Evolutionary conservation across 148 eudicot species (phyloP), one percentile per base, ranked within the genome.

Genomic region (Persicaria maculosa): DNA sequence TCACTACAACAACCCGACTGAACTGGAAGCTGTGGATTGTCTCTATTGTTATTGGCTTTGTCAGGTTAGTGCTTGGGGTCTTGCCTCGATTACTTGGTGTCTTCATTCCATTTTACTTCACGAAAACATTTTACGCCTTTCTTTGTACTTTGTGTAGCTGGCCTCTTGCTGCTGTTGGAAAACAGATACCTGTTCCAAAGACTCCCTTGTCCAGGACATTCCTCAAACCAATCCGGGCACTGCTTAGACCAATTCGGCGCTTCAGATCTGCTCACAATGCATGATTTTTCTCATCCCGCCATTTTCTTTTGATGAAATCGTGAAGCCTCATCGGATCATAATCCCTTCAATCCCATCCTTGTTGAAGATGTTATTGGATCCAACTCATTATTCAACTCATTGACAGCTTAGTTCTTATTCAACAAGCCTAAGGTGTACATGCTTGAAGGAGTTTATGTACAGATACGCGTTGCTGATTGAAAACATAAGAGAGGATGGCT

Each of bases 91-190:
- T 6, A 57, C 62, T 0, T 15, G 17, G 2, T 57, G 7, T 57
- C n/a, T 14, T 20, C 16, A 14, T 57, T 57, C n/a, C 16, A 57
- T 6, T 14, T 14, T 57, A 57, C 7, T 20, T 15, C 2, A 57
- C 62, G 4, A 57, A 5, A 14, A n/a, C 16, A 14, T 5, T 15
- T 1, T 9, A 57, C 0, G 17, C 16, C 6, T 57, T 57, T 64
- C 22, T 4, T 31, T 53, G 54, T 19, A 25, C 75, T 73, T 57
- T 17, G 55, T 91, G 36, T 31, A 93, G 98, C 55, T 93, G 98
- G 98, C 98, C 98, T 55, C 94, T 93, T 48, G 98, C 98, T 22
- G 36, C 80, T 8, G 77, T 77, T 19, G 98, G 98, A 53, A 93
- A 93, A 74, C 69, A 81, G 44, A 89, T 93, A 79, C 98, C 98